phyloP scores from a whole-genome alignment of 306 rosid genomes.

The Lupinus albus region DNA sequence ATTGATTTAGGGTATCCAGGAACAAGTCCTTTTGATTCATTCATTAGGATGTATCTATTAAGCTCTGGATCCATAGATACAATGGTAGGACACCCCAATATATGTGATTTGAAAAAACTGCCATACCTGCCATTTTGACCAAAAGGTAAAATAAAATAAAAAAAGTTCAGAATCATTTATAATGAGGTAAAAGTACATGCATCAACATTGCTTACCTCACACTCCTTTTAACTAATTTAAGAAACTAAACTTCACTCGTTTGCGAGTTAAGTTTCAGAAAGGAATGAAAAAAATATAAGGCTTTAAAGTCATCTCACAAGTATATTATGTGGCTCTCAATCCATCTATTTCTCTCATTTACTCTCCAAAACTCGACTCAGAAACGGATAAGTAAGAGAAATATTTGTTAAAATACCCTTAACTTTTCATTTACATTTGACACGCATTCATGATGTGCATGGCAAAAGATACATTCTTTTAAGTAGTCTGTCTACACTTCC shows the following conservation, averaged over 20 bases:
- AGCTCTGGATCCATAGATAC: conserved; percentile 97
- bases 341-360: no score
- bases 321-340: no score
- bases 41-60: conserved; percentile 84
- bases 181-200: conserved; percentile 45
- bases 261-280: no score
- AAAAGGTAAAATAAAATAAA: conserved; percentile 25
- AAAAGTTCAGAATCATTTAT: conserved; percentile 39
- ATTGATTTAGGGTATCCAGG: conserved; percentile 97
- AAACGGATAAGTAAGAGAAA: conserved; percentile 28
- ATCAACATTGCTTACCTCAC: conserved; percentile 43
- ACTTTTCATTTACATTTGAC: background rate
- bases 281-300: no score
- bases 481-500: background rate
- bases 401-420: conserved; percentile 20
- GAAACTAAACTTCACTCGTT: conserved; percentile 38
- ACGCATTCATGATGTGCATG: background rate
- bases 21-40: conserved; percentile 91
- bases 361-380: no score
- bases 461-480: background rate
- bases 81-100: conserved; percentile 92
- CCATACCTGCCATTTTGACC: conserved; percentile 70
- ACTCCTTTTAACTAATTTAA: conserved; percentile 40
- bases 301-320: no score
- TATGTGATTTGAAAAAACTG: conserved; percentile 92